Percentiles rank a stretch among this genome's conserved stretches.
These are phyloP conservation scores for Erythrobasidium hasegawianum DNA, from an alignment of 1,284 basidiomycete genomes.

Conservation along the genomic window DNA sequence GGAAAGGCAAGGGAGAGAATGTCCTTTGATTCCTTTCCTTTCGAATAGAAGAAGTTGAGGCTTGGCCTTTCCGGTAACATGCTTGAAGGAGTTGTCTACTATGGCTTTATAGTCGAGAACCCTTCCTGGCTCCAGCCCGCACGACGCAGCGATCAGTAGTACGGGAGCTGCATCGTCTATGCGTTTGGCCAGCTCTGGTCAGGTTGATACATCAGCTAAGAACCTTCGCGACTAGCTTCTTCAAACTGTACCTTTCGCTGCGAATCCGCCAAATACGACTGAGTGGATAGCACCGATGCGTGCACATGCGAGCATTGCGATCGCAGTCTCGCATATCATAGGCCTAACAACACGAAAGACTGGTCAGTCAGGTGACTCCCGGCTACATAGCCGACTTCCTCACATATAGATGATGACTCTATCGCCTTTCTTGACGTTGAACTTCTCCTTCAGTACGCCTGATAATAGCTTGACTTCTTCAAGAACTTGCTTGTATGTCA, in stretches of 20 bases:
- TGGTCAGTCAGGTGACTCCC: neutral
- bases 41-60: constrained; percentile 31
- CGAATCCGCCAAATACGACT: constrained; percentile 48
- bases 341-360: constrained; percentile 37
- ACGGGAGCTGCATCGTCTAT: constrained; percentile 45
- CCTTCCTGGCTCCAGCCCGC: constrained; percentile 46
- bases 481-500: constrained; percentile 44
- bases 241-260: constrained; percentile 30
- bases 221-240: neutral
- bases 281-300: constrained; percentile 47
- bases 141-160: constrained; percentile 44
- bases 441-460: constrained; percentile 41
- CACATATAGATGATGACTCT: constrained; percentile 44
- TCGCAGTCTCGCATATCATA: constrained; percentile 46
- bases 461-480: constrained; percentile 44
- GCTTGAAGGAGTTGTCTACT: constrained; percentile 43
- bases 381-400: neutral
- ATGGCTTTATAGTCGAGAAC: constrained; percentile 45
- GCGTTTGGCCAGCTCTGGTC: constrained; percentile 45
- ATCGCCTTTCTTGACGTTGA: constrained; percentile 45
- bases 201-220: neutral
- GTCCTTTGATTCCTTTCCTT: neutral
- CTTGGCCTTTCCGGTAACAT: constrained; percentile 42
- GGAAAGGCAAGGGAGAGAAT: constrained; percentile 30
- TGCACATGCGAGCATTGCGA: constrained; percentile 47